Evolutionary conservation across 2,329 filamentous ascomycete species (phyloP).

Genomic region (Teratosphaeria zuluensis): DNA sequence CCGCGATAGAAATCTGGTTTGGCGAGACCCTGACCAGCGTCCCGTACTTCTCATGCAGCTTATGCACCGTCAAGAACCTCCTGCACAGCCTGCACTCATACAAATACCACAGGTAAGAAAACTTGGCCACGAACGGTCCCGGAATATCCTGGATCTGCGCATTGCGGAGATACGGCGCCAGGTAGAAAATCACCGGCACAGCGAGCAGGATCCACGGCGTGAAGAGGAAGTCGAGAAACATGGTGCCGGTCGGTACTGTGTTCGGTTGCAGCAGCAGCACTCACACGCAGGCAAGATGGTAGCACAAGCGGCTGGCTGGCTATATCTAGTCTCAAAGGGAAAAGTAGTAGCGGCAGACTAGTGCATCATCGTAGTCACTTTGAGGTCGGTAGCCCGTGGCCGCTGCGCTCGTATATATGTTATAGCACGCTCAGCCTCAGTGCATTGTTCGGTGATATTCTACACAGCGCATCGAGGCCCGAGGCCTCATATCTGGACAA

Average conservation of each 20-base stretch:
- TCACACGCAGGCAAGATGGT: not conserved
- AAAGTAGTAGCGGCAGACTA: too few relatives aligned
- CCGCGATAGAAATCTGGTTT: constrained; percentile 72
- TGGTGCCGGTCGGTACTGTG: constrained; percentile 8
- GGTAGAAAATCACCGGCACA: constrained; percentile 44
- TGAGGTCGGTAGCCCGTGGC: too few relatives aligned
- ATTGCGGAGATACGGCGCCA: constrained; percentile 53
- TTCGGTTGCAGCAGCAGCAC: not conserved
- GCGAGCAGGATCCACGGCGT: constrained; percentile 40
- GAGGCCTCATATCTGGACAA: not conserved
- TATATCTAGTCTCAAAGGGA: not conserved
- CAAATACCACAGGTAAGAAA: constrained; percentile 75
- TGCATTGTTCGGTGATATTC: too few relatives aligned
- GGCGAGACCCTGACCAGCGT: constrained; percentile 77
- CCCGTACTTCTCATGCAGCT: constrained; percentile 64
- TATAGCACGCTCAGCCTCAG: not conserved
- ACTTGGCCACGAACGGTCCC: constrained; percentile 54
- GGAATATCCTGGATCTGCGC: constrained; percentile 47
- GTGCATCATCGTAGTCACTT: too few relatives aligned
- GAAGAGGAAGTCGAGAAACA: constrained; percentile 32
- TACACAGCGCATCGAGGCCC: too few relatives aligned
- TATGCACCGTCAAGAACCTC: constrained; percentile 51
- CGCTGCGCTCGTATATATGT: not conserved
- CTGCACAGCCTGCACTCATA: constrained; percentile 51
- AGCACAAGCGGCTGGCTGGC: not conserved